These are phyloP conservation scores for Gloeophyllum trabeum DNA, from an alignment of 768 basidiomycete species.

Conservation along the genomic window DNA sequence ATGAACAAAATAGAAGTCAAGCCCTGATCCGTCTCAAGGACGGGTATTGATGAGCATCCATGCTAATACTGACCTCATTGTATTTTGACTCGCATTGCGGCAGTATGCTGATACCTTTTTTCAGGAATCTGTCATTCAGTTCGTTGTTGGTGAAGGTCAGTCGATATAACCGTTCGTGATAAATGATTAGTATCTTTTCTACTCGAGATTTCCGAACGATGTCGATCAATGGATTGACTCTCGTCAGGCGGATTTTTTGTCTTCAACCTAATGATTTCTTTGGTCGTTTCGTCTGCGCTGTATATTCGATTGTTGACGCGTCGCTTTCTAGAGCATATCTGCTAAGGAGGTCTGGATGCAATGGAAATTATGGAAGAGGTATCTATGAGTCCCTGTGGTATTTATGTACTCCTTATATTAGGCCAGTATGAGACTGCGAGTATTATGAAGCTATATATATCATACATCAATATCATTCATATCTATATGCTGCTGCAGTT, in stretches of 20 bases:
- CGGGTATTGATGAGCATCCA: constrained; percentile 67
- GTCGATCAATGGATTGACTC: constrained; percentile 13
- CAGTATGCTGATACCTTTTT: constrained; percentile 18
- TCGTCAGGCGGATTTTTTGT: constrained; percentile 11
- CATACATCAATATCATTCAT: too few relatives aligned
- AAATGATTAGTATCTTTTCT: constrained; percentile 2
- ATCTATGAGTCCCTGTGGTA: too few relatives aligned
- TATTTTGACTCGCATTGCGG: constrained; percentile 1
- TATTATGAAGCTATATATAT: too few relatives aligned
- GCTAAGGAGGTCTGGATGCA: too few relatives aligned
- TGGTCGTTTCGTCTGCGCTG: too few relatives aligned
- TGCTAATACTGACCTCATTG: constrained; percentile 71
- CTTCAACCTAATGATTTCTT: constrained; percentile 29
- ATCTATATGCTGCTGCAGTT: too few relatives aligned
- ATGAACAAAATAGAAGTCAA: constrained; percentile 86
- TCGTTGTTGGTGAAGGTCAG: background rate
- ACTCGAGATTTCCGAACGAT: constrained; percentile 1
- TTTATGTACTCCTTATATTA: too few relatives aligned
- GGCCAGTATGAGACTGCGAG: background rate
- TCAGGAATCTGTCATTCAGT: constrained; percentile 35
- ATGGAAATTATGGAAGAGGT: too few relatives aligned
- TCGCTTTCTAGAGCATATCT: too few relatives aligned
- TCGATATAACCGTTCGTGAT: background rate
- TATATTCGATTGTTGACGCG: too few relatives aligned
- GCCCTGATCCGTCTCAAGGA: constrained; percentile 76